phyloP scores from a whole-genome alignment of 1,139 yeast genomes.

The Suhomyces bokatorum region DNA sequence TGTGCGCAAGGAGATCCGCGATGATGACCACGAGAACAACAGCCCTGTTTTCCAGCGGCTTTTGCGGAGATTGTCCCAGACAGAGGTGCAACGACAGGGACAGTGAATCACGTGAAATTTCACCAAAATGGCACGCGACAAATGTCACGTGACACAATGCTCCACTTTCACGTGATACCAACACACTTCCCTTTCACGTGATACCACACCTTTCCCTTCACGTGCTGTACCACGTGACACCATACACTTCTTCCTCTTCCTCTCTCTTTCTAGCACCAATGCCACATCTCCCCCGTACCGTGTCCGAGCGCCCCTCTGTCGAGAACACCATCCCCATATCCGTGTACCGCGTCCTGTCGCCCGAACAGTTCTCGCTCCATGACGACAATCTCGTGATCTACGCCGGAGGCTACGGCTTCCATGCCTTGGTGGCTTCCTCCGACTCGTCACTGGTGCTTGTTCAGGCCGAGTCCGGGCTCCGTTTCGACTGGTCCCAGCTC shows the following conservation, averaged over 20 bases:
- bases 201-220: background rate
- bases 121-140: no score
- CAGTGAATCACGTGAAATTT: background rate
- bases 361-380: slow-evolving; percentile 38
- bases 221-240: background rate
- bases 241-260: background rate
- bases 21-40: slow-evolving; percentile 31
- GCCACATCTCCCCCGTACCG: slow-evolving; percentile 18
- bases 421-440: slow-evolving; percentile 17
- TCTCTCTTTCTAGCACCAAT: slow-evolving; percentile 4
- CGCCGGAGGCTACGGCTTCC: slow-evolving; percentile 36
- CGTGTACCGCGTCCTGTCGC: slow-evolving; percentile 40
- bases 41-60: slow-evolving; percentile 46
- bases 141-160: background rate
- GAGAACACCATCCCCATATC: slow-evolving; percentile 43
- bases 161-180: no score
- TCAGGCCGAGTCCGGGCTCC: slow-evolving; percentile 13
- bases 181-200: no score
- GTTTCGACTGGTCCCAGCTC: slow-evolving; percentile 18
- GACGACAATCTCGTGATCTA: slow-evolving; percentile 46
- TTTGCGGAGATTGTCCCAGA: slow-evolving; percentile 42
- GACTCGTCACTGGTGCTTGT: slow-evolving; percentile 20
- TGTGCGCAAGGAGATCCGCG: slow-evolving; percentile 46
- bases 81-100: background rate
- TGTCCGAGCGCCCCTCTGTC: slow-evolving; percentile 38